Base-by-base conservation (phyloP, 805 yeast genomes). In the Sporopachydermia lactativora region DNA sequence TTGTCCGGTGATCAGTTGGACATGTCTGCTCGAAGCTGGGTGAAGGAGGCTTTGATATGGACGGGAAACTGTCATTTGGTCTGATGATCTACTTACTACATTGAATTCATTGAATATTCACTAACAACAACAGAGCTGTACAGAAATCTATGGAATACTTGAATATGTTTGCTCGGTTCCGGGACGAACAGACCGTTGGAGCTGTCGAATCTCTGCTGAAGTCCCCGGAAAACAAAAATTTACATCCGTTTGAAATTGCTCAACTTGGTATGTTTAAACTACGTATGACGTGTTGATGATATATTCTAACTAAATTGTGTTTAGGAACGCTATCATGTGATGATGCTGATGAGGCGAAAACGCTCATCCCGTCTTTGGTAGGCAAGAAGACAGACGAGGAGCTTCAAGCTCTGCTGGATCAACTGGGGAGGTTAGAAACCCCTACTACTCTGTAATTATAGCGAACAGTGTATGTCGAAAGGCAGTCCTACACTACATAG, bases 191-290 rank as follows among this genome's bases (percentile, higher is more conserved):
- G 46, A 85, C 96, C 0, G 88, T 92, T 24, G 78, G 84, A 43
- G 95, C 96, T 1, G 97, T 86, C 15, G 96, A 89, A 55, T 83
- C 81, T 49, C 64, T 92, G 47, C 67, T 92, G 53, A 77, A 75
- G 46, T 64, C 78, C 18, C 75, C 80, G 39, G 94, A 83, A 48
- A 80, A 78, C 52, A 63, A 73, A 35, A 78, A 75, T 18, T 61
- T 92, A 51, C 98, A 92, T 64, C 97, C 98, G 1, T 92, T 92
- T 58, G 98, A 92, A 62, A 67, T 84, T 41, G 95, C 97, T 1
- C 97, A 92, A 60, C 64, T 81, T 45, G 77, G 72, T 18, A 46
- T 14, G 51, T 24, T 6, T 15, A 18, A 14, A 36, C 8, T 5
- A 6, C 6, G 4, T 37, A 15, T 16, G 31, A 37, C 38, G 5